Conservation (phyloP, 148 eudicot genomes). For the Silene conica region DNA sequence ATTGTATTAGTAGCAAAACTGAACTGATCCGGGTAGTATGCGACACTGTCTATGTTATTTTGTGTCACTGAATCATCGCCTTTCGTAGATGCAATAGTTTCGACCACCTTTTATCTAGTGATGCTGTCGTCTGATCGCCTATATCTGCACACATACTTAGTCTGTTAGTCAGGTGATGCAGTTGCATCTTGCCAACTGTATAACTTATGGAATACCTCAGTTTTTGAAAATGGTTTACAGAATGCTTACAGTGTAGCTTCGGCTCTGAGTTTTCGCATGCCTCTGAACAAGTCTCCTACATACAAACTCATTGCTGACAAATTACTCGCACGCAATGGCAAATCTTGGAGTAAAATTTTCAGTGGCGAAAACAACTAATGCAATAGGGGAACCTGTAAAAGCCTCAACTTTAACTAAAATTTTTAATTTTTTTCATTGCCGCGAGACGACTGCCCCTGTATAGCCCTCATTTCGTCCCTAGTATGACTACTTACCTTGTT, state of each 20-base stretch:
- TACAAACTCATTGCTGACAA: background rate
- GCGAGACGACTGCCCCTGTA: background rate
- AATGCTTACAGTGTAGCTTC: constrained; percentile 53
- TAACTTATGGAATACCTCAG: background rate
- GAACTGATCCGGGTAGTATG: background rate
- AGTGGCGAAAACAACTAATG: too few relatives aligned
- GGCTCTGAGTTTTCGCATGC: constrained; percentile 63
- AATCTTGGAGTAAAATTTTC: background rate
- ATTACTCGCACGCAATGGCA: background rate
- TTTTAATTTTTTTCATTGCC: too few relatives aligned
- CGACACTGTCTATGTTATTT: background rate
- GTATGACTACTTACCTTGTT: background rate
- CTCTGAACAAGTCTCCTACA: constrained; percentile 83
- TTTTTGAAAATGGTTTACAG: background rate
- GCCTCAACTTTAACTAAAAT: too few relatives aligned
- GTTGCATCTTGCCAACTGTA: too few relatives aligned
- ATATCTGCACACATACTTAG: constrained; percentile 42
- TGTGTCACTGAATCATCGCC: background rate
- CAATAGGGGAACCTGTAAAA: too few relatives aligned
- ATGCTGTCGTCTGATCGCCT: constrained; percentile 46
- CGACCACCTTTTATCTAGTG: constrained; percentile 64
- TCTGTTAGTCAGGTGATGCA: background rate
- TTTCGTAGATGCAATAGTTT: constrained; percentile 49
- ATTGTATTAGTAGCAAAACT: background rate
- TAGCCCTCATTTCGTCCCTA: too few relatives aligned